Conservation (phyloP, 768 basidiomycete genomes). For the Termitomyces bulborhizus region DNA sequence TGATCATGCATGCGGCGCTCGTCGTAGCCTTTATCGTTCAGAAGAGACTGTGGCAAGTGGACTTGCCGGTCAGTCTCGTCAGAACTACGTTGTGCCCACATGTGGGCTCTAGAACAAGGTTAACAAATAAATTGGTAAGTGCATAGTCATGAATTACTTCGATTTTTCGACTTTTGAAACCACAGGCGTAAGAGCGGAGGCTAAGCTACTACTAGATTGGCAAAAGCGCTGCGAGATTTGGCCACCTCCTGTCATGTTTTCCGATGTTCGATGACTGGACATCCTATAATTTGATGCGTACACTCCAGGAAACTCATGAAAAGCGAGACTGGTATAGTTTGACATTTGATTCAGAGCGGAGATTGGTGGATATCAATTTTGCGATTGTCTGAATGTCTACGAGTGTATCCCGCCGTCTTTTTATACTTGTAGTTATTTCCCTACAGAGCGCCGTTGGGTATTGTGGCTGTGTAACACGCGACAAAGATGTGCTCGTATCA, state of each 20-base stretch:
- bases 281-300: not conserved
- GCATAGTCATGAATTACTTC: not conserved
- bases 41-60: not conserved
- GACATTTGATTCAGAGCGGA: not conserved
- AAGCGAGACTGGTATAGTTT: not conserved
- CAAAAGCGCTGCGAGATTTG: not conserved
- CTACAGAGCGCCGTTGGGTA: not conserved
- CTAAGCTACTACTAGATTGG: slow-evolving; percentile 6
- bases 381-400: not conserved
- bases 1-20: not conserved
- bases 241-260: not conserved
- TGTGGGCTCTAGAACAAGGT: not conserved
- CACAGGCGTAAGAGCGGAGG: slow-evolving; percentile 4
- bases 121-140: not conserved
- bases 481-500: not conserved
- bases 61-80: not conserved
- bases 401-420: not conserved
- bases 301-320: not conserved
- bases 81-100: not conserved
- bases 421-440: not conserved
- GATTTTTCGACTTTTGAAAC: not conserved
- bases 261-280: not conserved
- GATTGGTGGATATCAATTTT: not conserved
- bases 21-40: not conserved
- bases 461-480: slow-evolving; percentile 2